Evolutionary conservation across 768 basidiomycete species (phyloP), one percentile per base, ranked within the genome.

Genomic region (Mycena venus): DNA sequence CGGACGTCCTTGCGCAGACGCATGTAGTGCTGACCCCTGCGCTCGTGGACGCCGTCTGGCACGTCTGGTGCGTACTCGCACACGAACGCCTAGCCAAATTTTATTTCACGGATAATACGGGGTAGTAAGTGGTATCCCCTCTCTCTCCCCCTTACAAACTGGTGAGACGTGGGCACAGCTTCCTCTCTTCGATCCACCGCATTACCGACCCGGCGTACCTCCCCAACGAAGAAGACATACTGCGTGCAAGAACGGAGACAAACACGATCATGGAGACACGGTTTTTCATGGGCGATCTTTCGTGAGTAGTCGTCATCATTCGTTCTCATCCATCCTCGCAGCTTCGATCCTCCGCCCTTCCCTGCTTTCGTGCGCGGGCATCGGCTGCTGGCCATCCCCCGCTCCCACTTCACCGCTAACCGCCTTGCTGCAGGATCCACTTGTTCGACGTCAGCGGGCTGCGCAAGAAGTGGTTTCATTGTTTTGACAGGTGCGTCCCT

Each of bases 241-340:
- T 98, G 29, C 87, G 95, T 36, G 95, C 96, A 29, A 90, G 96
- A 75, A 91, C 91, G 71, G 97, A 97, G 87, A 96, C 92, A 68
- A 93, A 94, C 5, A 96, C 96, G 25, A 97, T 98, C 78, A 93
- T 91, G 4, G 96, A 98, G 84, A 98, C 97, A 10, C 83, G 92
- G 80, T 94, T 95, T 68, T 86, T 85, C 12, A 90, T 94, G 88
- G 94, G 93, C 7, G 89, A 87, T 62, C 81, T 91, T 11, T 89
- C 89, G 90, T 91, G 75, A 72, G 89, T 88, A 14, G 61, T 49
- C 19, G 44, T 61, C 51, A 27, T 53, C 27, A 72, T 51, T 44
- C 29, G 19, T 49, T 55, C 31, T 40, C 55, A 42, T 68, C 51
- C 62, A 23, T 29, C 56, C 29, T 71, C 59, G 40, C 70, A 29